Conservation (phyloP, 495 filamentous ascomycete species). For the Penicillium verhagenii region DNA sequence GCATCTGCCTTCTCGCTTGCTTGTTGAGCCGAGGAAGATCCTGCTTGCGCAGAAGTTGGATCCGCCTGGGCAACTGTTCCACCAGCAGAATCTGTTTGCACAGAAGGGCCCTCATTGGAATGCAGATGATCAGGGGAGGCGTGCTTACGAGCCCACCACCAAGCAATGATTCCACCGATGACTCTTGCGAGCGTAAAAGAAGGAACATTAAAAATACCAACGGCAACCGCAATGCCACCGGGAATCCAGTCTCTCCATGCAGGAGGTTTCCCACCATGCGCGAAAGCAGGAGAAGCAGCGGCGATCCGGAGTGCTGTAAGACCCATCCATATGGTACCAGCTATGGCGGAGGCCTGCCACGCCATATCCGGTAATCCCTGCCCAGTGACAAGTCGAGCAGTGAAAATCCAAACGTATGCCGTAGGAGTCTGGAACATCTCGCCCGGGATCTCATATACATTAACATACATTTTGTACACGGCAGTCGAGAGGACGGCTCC, state of each 20-base stretch:
- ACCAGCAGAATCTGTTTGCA: neutral
- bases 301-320: conserved; percentile 67
- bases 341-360: conserved; percentile 69
- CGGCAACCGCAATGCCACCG: conserved; percentile 92
- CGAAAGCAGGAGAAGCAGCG: conserved; percentile 38
- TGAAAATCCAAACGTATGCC: conserved; percentile 95
- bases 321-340: conserved; percentile 65
- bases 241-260: conserved; percentile 60
- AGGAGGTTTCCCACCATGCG: conserved; percentile 21
- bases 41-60: neutral
- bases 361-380: conserved; percentile 83
- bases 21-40: conserved; percentile 22
- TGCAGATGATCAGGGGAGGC: neutral
- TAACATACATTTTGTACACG: conserved; percentile 89
- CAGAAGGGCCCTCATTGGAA: neutral
- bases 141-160: conserved; percentile 58
- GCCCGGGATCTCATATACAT: conserved; percentile 83
- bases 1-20: conserved; percentile 37
- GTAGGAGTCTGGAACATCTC: conserved; percentile 92
- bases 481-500: conserved; percentile 83
- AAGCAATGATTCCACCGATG: conserved; percentile 79
- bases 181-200: conserved; percentile 91
- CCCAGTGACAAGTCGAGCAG: conserved; percentile 89
- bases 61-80: too few species aligned
- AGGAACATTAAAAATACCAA: conserved; percentile 97